A percentile compares a stretch with the other conserved stretches of the same genome.
Conservation (phyloP, 352 stramenopile genomes). For the Plasmopara muralis region DNA sequence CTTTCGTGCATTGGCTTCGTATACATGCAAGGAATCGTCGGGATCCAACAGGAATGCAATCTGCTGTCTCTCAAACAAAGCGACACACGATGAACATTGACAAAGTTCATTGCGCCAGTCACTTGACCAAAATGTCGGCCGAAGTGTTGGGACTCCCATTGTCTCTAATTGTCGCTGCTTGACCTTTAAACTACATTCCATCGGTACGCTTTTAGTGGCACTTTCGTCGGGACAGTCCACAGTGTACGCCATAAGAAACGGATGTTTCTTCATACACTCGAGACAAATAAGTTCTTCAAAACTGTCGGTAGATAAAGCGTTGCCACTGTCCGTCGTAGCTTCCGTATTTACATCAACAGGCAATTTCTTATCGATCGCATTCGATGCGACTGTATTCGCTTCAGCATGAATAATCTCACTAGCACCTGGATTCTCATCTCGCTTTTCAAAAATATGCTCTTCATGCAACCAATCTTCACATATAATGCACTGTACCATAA, state of each 20-base stretch:
- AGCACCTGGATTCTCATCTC: conserved; percentile 1
- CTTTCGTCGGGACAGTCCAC: conserved; percentile 18
- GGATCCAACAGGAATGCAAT: conserved; percentile 58
- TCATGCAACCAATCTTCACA: conserved; percentile 79
- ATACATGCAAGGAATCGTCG: conserved; percentile 57
- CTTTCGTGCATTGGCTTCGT: conserved; percentile 40
- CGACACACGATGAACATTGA: conserved; percentile 44
- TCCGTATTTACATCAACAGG: conserved; percentile 2
- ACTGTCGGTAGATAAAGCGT: conserved; percentile 8
- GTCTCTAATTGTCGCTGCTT: conserved; percentile 27
- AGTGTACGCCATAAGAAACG: conserved; percentile 57
- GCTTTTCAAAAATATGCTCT: conserved; percentile 43
- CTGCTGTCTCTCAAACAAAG: conserved; percentile 37
- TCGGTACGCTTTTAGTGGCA: conserved; percentile 2
- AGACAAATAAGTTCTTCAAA: conserved; percentile 70
- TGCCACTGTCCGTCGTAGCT: background rate
- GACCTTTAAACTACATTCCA: conserved; percentile 27
- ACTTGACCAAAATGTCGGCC: conserved; percentile 58
- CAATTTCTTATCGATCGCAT: conserved; percentile 10
- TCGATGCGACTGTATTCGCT: background rate
- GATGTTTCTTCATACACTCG: conserved; percentile 55
- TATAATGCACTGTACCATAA: conserved; percentile 74
- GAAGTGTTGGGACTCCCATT: conserved; percentile 13
- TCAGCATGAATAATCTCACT: conserved; percentile 3
- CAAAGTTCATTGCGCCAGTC: conserved; percentile 59